These are phyloP conservation scores for Fusarium decemcellulare DNA, from an alignment of 2,329 filamentous ascomycete species.

Conservation along the genomic window DNA sequence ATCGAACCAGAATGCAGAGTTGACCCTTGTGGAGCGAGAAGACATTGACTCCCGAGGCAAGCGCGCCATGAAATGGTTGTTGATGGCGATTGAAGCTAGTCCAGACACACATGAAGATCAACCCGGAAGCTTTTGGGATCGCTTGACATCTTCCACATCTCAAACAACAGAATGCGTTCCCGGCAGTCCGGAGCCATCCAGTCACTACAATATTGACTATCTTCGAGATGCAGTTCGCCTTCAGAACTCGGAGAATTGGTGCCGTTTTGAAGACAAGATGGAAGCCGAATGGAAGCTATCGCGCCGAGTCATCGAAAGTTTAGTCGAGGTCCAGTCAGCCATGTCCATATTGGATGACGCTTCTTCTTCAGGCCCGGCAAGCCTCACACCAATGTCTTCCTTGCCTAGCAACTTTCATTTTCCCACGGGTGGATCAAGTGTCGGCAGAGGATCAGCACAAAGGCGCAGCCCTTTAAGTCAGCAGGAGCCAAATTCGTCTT, in stretches of 20 bases:
- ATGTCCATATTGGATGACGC: not conserved
- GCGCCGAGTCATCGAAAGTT: not conserved
- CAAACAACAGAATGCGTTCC: too few relatives aligned
- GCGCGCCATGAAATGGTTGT: not conserved
- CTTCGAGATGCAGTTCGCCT: not conserved
- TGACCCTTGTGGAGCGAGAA: not conserved
- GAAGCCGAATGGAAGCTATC: not conserved
- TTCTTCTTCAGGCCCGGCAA: too few relatives aligned
- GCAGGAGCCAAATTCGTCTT: not conserved
- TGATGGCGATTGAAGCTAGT: not conserved
- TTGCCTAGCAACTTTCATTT: not conserved
- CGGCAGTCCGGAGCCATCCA: too few relatives aligned
- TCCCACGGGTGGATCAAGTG: not conserved
- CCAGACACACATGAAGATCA: not conserved
- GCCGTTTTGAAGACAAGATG: conserved; percentile 1
- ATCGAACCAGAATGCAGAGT: not conserved
- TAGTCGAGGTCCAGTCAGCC: not conserved
- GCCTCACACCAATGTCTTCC: not conserved
- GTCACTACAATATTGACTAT: too few relatives aligned
- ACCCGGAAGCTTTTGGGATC: not conserved
- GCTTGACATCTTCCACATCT: not conserved
- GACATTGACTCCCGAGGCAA: not conserved
- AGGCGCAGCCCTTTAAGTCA: too few relatives aligned
- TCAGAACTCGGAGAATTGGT: not conserved
- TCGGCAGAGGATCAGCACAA: not conserved